Percentiles rank a stretch among this genome's conserved stretches.
Conservation (phyloP, 2,329 filamentous ascomycete species). For the Madurella mycetomatis region DNA sequence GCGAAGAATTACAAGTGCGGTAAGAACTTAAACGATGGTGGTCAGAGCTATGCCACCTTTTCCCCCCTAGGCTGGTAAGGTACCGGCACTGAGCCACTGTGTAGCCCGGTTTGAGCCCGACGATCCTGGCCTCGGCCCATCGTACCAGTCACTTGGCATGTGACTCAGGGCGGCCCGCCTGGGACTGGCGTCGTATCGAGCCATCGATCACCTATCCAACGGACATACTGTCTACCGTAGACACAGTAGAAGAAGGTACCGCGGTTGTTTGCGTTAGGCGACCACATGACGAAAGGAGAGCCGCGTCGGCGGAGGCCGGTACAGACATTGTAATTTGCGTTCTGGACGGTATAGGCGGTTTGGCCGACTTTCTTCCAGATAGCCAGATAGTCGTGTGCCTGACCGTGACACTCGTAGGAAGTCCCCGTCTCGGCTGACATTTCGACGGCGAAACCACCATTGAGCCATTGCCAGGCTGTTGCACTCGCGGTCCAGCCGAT, state of each 20-base stretch:
- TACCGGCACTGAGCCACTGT: no score
- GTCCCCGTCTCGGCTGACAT: conserved; percentile 9
- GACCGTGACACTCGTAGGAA: background rate
- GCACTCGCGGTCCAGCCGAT: background rate
- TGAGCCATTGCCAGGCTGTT: background rate
- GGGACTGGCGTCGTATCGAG: background rate
- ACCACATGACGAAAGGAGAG: background rate
- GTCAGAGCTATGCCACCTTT: no score
- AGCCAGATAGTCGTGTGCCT: background rate
- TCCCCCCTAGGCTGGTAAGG: no score
- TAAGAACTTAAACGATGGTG: no score
- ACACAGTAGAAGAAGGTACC: background rate
- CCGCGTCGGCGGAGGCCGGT: background rate
- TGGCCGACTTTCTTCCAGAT: conserved; percentile 8
- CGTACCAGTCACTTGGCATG: no score
- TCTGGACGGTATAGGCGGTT: conserved; percentile 12
- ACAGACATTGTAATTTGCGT: background rate
- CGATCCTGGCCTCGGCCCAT: no score
- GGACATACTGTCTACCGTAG: background rate
- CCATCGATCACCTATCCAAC: background rate
- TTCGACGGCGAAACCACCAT: conserved; percentile 8
- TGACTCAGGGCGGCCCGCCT: no score
- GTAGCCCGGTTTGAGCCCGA: no score
- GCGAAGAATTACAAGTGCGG: no score
- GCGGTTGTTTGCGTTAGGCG: background rate